phyloP scores from a whole-genome alignment of 495 filamentous ascomycete genomes.

The Aspergillus ostianus region DNA sequence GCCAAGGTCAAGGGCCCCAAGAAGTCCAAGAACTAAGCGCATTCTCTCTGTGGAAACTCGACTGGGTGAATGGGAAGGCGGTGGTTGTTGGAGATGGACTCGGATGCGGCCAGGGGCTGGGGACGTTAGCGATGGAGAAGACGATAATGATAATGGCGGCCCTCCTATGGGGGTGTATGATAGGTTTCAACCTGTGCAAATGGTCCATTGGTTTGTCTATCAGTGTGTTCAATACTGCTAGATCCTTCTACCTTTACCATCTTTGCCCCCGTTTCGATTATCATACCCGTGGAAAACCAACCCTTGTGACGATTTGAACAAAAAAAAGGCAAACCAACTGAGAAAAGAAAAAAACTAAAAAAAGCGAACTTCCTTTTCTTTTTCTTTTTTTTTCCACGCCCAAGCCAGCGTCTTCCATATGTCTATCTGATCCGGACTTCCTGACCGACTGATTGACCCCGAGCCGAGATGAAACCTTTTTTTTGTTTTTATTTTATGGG shows the following conservation, averaged over 20 bases:
- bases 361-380: neutral
- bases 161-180: neutral
- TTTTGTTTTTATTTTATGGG: neutral
- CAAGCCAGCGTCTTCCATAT: neutral
- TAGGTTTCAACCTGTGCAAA: neutral
- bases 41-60: conserved; percentile 10
- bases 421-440: too few species aligned
- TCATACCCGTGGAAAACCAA: neutral
- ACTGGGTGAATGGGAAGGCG: conserved; percentile 7
- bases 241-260: neutral
- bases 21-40: conserved; percentile 58
- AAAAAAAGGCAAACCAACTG: neutral
- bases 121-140: neutral
- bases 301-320: neutral
- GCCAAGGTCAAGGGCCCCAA: conserved; percentile 86
- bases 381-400: neutral
- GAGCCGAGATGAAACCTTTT: neutral
- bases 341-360: neutral
- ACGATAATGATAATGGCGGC: neutral
- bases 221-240: neutral
- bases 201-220: neutral
- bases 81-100: conserved; percentile 5
- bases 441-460: neutral
- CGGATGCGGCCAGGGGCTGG: neutral
- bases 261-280: neutral